Percentiles rank a stretch among this genome's conserved stretches.
Evolutionary conservation across 2,329 filamentous ascomycete species (phyloP).

Genomic region (Fusarium coicis): DNA sequence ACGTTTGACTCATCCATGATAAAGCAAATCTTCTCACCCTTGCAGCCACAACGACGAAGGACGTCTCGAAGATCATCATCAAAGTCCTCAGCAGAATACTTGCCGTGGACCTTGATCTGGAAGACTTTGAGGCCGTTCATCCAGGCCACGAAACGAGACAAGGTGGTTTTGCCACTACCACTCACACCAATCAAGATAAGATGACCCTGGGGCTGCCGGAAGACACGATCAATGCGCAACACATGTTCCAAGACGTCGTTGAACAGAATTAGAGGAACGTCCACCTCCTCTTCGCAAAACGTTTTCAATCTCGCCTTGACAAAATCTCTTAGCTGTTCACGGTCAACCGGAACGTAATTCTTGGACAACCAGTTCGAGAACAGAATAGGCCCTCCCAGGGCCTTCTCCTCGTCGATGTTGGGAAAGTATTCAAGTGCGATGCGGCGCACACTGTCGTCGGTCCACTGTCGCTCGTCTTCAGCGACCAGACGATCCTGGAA

Average conservation of each 20-base stretch:
- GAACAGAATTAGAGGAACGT: constrained; percentile 98
- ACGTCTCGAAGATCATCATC: constrained; percentile 97
- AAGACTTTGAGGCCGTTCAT: constrained; percentile 99
- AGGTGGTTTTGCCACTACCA: constrained; percentile 96
- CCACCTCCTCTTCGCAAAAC: constrained; percentile 99
- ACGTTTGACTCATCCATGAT: constrained; percentile 99
- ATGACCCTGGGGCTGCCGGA: constrained; percentile 97
- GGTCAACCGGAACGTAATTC: constrained; percentile 96
- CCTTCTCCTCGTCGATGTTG: constrained; percentile 89
- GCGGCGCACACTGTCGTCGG: constrained; percentile 84
- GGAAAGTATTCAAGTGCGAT: constrained; percentile 95
- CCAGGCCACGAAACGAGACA: constrained; percentile 98
- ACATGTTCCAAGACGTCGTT: constrained; percentile 99
- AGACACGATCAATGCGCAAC: constrained; percentile 96
- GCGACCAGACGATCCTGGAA: constrained; percentile 97
- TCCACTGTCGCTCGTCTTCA: constrained; percentile 96
- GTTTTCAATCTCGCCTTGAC: constrained; percentile 97
- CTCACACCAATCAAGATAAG: constrained; percentile 98
- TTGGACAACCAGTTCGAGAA: constrained; percentile 99
- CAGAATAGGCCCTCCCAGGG: constrained; percentile 90
- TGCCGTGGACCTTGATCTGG: constrained; percentile 99
- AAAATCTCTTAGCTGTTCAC: constrained; percentile 94
- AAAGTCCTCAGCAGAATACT: constrained; percentile 98
- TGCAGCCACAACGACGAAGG: constrained; percentile 91
- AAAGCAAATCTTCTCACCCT: constrained; percentile 99